Conservation (phyloP, 1,284 basidiomycete genomes). For the Leccinum angustisporum region DNA sequence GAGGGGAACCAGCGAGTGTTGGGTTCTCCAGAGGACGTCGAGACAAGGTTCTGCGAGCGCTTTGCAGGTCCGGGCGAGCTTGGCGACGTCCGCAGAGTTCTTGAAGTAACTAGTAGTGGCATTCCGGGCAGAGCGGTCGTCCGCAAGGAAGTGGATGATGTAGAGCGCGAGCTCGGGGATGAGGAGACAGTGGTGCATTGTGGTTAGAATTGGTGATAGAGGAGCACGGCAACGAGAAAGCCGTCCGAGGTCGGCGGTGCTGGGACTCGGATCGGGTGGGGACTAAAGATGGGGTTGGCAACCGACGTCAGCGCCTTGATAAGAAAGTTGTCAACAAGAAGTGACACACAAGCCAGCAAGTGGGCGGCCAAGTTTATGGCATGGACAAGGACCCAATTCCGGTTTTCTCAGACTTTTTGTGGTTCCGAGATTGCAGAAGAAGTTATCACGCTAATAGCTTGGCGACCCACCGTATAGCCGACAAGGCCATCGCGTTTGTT, state of each 20-base stretch:
- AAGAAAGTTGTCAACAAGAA: not conserved
- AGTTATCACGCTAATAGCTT: not conserved
- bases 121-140: constrained; percentile 22
- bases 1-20: constrained; percentile 31
- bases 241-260: not conserved
- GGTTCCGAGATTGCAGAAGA: constrained; percentile 12
- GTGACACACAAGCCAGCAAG: not conserved
- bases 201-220: not conserved
- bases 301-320: constrained; percentile 2
- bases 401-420: constrained; percentile 20
- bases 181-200: constrained; percentile 32
- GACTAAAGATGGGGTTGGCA: constrained; percentile 1
- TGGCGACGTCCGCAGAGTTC: constrained; percentile 28
- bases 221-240: not conserved
- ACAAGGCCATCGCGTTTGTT: not conserved
- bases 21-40: constrained; percentile 33
- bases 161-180: constrained; percentile 26
- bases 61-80: constrained; percentile 31
- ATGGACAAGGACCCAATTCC: constrained; percentile 4
- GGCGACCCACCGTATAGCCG: not conserved
- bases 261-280: not conserved
- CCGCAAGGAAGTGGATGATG: constrained; percentile 29
- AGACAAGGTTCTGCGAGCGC: constrained; percentile 29
- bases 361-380: not conserved
- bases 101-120: constrained; percentile 18